Base-by-base conservation (phyloP, 2,329 filamentous ascomycete genomes). In the Aspergillus fischeri region DNA sequence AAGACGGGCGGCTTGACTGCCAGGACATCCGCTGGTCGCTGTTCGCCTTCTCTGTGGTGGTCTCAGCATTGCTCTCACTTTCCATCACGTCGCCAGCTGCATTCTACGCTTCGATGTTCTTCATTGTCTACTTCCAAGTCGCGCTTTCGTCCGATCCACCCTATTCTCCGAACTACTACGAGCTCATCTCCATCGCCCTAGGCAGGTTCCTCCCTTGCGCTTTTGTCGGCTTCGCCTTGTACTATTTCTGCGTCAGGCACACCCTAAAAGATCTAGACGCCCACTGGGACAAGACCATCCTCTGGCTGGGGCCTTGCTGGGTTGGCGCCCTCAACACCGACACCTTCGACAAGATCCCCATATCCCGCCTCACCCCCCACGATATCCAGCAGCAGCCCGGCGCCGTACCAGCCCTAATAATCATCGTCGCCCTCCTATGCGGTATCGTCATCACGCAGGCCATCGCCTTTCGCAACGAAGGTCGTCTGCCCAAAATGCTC, bases 291-390 rank as follows among this genome's bases (percentile, higher is more conserved):
- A 86, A 85, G 68, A 85, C 83, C 0, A 63, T 86, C 24, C 75
- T 86, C 24, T 86, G 83, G 83, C 75, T 86, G 0, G 83, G 83
- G 0, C 77, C 80, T 10, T 83, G 80, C 60, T 86, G 84, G 83
- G 76, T 86, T 3, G 84, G 83, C 17, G 82, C 82, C 24, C 65
- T 86, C 53, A 85, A 85, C 71, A 86, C 83, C 62, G 83, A 86
- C 68, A 86, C 84, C 0, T 86, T 86, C 65, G 84, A 86, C 70
- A 79, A 80, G 51, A 83, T 86, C 51, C 84, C 84, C 0, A 83
- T 86, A 45, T 81, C 84, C 55, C 83, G 84, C 20, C 75, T 86
- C 24, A 86, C 84, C 0, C 82, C 83, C 0, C 83, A 85, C 65
- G 84, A 86, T 63, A 77, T 86, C 64, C 70, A 83, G 63, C 79